These are phyloP conservation scores for Venustampulla echinocandica DNA, from an alignment of 495 filamentous ascomycete species.

Conservation along the genomic window DNA sequence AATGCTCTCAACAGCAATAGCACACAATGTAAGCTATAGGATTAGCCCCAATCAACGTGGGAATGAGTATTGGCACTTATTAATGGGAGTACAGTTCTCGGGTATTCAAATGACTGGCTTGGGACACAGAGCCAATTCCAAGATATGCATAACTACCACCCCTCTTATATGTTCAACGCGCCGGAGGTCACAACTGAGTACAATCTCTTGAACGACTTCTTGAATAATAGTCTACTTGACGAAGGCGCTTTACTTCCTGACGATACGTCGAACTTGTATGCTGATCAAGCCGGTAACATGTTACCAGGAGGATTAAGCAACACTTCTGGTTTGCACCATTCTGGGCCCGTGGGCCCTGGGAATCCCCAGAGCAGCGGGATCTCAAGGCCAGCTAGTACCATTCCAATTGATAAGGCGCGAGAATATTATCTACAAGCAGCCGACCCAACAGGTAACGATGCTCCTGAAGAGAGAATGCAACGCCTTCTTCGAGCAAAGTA, in stretches of 20 bases:
- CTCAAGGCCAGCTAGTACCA: constrained; percentile 47
- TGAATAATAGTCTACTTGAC: constrained; percentile 79
- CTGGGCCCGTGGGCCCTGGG: constrained; percentile 1
- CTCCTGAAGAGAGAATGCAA: constrained; percentile 90
- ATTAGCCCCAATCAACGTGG: constrained; percentile 21
- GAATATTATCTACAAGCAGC: constrained; percentile 98
- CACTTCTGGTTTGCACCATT: constrained; percentile 12
- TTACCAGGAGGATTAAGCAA: constrained; percentile 22
- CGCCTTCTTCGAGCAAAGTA: constrained; percentile 91
- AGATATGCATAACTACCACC: constrained; percentile 90
- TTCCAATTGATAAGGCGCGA: constrained; percentile 69
- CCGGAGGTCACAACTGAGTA: constrained; percentile 94
- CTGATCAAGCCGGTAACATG: constrained; percentile 19
- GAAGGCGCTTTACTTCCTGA: constrained; percentile 59
- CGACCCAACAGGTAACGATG: constrained; percentile 84
- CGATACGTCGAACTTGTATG: constrained; percentile 38
- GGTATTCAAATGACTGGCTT: constrained; percentile 50
- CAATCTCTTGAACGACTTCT: constrained; percentile 90
- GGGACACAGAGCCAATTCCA: constrained; percentile 65
- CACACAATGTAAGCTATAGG: constrained; percentile 72
- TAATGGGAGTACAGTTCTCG: constrained; percentile 44
- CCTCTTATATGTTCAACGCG: constrained; percentile 90
- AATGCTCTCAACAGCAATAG: constrained; percentile 49
- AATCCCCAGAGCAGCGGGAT: constrained; percentile 44
- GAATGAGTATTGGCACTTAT: constrained; percentile 9